Percentiles rank a stretch among this genome's conserved stretches.
phyloP scores from a whole-genome alignment of 768 basidiomycete genomes.

The Agrocybe pediades region DNA sequence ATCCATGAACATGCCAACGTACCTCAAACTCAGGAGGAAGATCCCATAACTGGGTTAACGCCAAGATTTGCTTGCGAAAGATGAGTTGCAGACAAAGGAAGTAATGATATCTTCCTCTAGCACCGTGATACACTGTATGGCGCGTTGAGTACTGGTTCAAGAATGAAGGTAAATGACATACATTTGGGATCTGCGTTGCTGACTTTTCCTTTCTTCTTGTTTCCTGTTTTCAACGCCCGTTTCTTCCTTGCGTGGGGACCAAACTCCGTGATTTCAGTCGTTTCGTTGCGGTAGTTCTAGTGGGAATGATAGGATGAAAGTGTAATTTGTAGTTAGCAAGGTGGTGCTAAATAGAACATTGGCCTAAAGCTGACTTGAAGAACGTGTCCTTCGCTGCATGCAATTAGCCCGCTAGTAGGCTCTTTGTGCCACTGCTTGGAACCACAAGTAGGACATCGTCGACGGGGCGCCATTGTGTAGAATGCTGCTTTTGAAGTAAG shows the following conservation, averaged over 20 bases:
- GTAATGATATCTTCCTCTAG: constrained; percentile 75
- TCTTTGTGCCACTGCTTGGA: constrained; percentile 91
- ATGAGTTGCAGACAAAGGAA: constrained; percentile 85
- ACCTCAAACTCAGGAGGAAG: constrained; percentile 84
- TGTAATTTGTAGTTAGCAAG: not conserved
- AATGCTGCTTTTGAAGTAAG: too few species aligned
- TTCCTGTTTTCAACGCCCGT: constrained; percentile 59
- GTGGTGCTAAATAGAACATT: not conserved
- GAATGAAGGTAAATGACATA: constrained; percentile 19
- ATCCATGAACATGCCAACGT: not conserved
- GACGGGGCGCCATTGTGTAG: constrained; percentile 57
- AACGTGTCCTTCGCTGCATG: constrained; percentile 91
- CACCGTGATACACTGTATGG: constrained; percentile 79
- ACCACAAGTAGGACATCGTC: constrained; percentile 75
- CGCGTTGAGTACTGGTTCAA: not conserved
- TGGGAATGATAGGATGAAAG: not conserved
- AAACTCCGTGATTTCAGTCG: constrained; percentile 64
- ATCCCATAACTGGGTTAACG: constrained; percentile 63
- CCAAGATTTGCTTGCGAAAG: constrained; percentile 72
- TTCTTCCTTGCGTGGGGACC: constrained; percentile 67
- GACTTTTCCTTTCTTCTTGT: constrained; percentile 50
- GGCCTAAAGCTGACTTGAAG: constrained; percentile 60
- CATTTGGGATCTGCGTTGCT: constrained; percentile 65
- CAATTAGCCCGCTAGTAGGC: constrained; percentile 74
- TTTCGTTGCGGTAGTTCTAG: constrained; percentile 85